A percentile compares a stretch with the other conserved stretches of the same genome.
These are phyloP conservation scores for Gautieria morchelliformis DNA, from an alignment of 768 basidiomycete genomes.

Conservation along the genomic window DNA sequence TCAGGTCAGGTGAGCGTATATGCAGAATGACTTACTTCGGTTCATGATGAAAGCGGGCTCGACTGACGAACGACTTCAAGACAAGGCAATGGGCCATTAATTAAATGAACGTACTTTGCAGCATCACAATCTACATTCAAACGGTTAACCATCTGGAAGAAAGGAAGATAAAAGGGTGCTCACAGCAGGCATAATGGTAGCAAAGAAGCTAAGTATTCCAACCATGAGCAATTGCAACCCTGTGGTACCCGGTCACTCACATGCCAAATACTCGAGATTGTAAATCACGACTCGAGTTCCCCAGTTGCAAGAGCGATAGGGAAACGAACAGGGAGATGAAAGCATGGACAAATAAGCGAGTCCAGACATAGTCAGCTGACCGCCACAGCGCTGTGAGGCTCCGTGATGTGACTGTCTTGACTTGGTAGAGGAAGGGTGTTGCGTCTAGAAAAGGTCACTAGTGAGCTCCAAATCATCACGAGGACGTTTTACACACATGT, in stretches of 20 bases:
- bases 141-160: neutral
- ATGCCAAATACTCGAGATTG: constrained; percentile 77
- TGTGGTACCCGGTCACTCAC: constrained; percentile 28
- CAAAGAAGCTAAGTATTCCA: constrained; percentile 44
- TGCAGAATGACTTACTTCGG: constrained; percentile 28
- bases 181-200: constrained; percentile 50
- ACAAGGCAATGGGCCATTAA: too few relatives aligned
- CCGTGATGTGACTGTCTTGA: constrained; percentile 54
- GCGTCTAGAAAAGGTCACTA: constrained; percentile 39
- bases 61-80: constrained; percentile 16
- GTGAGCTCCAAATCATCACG: neutral
- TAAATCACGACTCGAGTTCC: constrained; percentile 51
- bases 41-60: constrained; percentile 78
- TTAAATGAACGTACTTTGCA: constrained; percentile 32
- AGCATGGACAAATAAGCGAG: constrained; percentile 65
- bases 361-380: constrained; percentile 79
- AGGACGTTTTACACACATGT: constrained; percentile 31
- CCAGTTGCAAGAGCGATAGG: constrained; percentile 71
- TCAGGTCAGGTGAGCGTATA: neutral
- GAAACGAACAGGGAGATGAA: constrained; percentile 66
- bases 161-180: neutral
- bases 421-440: constrained; percentile 66
- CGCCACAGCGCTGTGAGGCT: constrained; percentile 72
- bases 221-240: neutral
- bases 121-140: constrained; percentile 44